A percentile compares a stretch with the other conserved stretches of the same genome.
These are phyloP conservation scores for Apostasia ramifera DNA, from an alignment of 106 monocot species.

Conservation along the genomic window DNA sequence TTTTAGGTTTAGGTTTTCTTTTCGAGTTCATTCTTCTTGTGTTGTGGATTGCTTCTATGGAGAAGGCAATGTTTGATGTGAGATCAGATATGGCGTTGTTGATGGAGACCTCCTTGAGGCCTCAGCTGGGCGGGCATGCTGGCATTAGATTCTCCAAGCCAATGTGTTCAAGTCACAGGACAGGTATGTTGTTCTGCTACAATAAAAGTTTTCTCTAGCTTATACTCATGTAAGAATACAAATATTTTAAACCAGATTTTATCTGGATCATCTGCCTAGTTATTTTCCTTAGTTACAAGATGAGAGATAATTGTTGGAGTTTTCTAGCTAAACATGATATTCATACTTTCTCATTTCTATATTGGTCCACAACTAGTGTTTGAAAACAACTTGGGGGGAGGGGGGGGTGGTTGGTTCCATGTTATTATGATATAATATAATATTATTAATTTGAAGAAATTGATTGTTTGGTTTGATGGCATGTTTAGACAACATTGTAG, in stretches of 20 bases:
- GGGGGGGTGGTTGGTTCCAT: too few species aligned
- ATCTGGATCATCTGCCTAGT: not conserved
- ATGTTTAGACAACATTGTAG: too few species aligned
- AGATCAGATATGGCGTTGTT: constrained; percentile 10
- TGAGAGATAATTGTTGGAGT: not conserved
- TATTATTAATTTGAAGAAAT: too few species aligned
- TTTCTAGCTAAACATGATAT: not conserved
- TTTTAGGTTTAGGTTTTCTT: too few species aligned
- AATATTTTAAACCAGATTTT: not conserved
- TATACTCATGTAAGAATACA: not conserved
- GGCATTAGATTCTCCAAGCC: not conserved
- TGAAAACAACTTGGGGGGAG: too few species aligned
- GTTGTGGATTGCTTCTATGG: constrained; percentile 8
- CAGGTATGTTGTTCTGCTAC: constrained; percentile 10
- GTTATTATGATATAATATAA: too few species aligned
- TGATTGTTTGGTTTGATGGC: too few species aligned
- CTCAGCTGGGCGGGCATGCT: not conserved
- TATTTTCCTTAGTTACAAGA: not conserved
- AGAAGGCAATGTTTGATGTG: constrained; percentile 16
- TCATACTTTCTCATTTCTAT: not conserved
- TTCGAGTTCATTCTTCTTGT: not conserved
- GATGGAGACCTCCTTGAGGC: not conserved
- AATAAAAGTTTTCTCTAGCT: too few species aligned
- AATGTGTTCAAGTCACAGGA: constrained; percentile 8
- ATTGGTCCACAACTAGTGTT: not conserved